These are phyloP conservation scores for Suillus placidus DNA, from an alignment of 768 basidiomycete genomes.

Conservation along the genomic window DNA sequence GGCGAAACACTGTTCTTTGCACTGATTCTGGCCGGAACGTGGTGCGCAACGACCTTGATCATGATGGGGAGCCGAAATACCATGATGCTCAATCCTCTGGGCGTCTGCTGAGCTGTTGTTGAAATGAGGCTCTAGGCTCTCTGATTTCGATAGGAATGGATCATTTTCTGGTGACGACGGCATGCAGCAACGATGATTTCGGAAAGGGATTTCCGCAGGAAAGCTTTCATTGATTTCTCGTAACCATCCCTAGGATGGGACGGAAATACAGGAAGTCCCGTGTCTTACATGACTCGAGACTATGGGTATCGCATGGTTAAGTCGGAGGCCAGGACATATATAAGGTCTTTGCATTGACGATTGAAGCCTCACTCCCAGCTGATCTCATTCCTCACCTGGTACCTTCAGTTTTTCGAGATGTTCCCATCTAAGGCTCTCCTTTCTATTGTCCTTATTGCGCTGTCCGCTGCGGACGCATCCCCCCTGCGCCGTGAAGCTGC, in stretches of 20 bases:
- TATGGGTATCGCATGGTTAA: slow-evolving; percentile 5
- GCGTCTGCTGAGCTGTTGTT: background rate
- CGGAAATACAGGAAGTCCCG: background rate
- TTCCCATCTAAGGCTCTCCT: slow-evolving; percentile 14
- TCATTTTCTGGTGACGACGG: background rate
- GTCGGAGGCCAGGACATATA: background rate
- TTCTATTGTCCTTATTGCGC: slow-evolving; percentile 16
- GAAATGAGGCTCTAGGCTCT: background rate
- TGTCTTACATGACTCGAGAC: background rate
- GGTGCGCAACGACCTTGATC: background rate
- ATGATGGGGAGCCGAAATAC: background rate
- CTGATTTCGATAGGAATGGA: background rate
- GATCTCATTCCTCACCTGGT: background rate
- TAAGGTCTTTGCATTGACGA: background rate
- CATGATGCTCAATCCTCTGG: background rate
- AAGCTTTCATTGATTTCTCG: background rate
- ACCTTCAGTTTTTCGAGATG: slow-evolving; percentile 19
- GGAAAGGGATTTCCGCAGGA: background rate
- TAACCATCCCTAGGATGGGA: background rate
- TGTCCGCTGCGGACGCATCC: slow-evolving; percentile 18
- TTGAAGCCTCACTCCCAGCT: slow-evolving; percentile 6
- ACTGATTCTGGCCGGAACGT: background rate
- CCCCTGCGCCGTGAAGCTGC: slow-evolving; percentile 14
- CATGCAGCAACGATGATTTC: background rate
- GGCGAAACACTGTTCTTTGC: background rate